Evolutionary conservation across 2,329 filamentous ascomycete genomes (phyloP).

Genomic region (Trichothecium sympodiale): DNA sequence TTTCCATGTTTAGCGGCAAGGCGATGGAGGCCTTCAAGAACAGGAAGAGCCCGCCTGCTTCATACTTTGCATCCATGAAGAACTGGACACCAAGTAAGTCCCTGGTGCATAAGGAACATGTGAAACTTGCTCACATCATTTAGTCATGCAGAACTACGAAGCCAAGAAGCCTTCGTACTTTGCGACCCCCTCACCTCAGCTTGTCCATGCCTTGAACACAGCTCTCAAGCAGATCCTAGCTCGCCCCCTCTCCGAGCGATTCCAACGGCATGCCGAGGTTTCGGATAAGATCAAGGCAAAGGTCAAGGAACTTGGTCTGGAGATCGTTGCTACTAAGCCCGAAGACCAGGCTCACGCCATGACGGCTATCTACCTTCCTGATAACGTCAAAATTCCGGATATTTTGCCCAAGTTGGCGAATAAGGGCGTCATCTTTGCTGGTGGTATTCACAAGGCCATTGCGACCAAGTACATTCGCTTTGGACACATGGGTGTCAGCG

Average conservation of each 20-base stretch:
- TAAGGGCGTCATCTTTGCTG: slow-evolving; percentile 88
- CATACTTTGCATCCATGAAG: slow-evolving; percentile 94
- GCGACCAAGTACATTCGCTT: slow-evolving; percentile 89
- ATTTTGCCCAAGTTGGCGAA: slow-evolving; percentile 75
- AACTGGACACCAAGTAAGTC: slow-evolving; percentile 84
- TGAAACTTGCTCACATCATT: no score
- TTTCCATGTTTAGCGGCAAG: slow-evolving; percentile 84
- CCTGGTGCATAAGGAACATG: not conserved
- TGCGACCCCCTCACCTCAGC: slow-evolving; percentile 88
- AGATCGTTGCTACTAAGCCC: slow-evolving; percentile 73
- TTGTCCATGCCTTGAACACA: slow-evolving; percentile 87
- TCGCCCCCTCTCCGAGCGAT: slow-evolving; percentile 70
- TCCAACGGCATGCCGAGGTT: slow-evolving; percentile 66
- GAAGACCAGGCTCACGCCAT: slow-evolving; percentile 94
- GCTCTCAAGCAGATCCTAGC: slow-evolving; percentile 75
- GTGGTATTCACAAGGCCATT: slow-evolving; percentile 92
- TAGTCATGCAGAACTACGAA: slow-evolving; percentile 98
- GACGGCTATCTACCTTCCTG: slow-evolving; percentile 93
- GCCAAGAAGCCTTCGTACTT: slow-evolving; percentile 97
- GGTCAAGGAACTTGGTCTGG: slow-evolving; percentile 68
- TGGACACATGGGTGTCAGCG: slow-evolving; percentile 94
- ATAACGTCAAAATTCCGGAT: slow-evolving; percentile 68
- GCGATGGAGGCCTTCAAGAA: slow-evolving; percentile 72
- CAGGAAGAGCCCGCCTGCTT: slow-evolving; percentile 69
- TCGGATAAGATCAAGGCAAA: slow-evolving; percentile 83